Evolutionary conservation across 2,329 filamentous ascomycete genomes (phyloP).

Genomic region (Penicillium sp.): DNA sequence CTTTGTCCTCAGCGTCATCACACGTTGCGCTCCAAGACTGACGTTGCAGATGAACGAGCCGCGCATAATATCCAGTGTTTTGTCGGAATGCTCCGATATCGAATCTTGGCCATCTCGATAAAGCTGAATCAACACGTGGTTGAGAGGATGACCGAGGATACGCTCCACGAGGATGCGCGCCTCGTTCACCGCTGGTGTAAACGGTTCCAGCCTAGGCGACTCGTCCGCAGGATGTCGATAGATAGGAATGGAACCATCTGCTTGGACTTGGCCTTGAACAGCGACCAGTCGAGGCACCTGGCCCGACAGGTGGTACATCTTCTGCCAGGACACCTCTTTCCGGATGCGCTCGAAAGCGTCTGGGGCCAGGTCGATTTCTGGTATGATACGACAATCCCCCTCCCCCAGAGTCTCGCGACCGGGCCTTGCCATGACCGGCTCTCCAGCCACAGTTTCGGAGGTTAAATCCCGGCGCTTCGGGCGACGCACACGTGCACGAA

Average conservation of each 20-base stretch:
- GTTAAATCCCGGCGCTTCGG: conserved; percentile 21
- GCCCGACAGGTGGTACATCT: conserved; percentile 86
- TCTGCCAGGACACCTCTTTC: conserved; percentile 76
- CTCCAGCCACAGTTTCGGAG: background rate
- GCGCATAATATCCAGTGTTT: conserved; percentile 82
- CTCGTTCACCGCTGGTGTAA: conserved; percentile 64
- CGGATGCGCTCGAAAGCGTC: conserved; percentile 64
- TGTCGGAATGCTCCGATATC: conserved; percentile 95
- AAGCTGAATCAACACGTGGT: conserved; percentile 87
- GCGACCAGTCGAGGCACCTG: conserved; percentile 87
- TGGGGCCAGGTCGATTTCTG: conserved; percentile 57
- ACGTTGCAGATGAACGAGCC: conserved; percentile 85
- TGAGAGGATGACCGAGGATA: conserved; percentile 70
- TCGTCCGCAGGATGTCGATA: conserved; percentile 93
- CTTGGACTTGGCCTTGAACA: conserved; percentile 67
- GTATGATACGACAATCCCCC: conserved; percentile 70
- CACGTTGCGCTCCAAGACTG: conserved; percentile 84
- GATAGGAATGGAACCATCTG: conserved; percentile 69
- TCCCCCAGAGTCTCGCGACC: conserved; percentile 54
- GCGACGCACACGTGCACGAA: conserved; percentile 23
- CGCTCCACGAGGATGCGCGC: conserved; percentile 66
- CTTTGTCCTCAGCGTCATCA: conserved; percentile 79
- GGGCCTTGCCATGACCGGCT: background rate
- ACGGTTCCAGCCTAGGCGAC: conserved; percentile 68
- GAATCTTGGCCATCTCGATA: conserved; percentile 86